Base-by-base conservation (phyloP, 345 rosid species). In the Boechera divaricarpa region DNA sequence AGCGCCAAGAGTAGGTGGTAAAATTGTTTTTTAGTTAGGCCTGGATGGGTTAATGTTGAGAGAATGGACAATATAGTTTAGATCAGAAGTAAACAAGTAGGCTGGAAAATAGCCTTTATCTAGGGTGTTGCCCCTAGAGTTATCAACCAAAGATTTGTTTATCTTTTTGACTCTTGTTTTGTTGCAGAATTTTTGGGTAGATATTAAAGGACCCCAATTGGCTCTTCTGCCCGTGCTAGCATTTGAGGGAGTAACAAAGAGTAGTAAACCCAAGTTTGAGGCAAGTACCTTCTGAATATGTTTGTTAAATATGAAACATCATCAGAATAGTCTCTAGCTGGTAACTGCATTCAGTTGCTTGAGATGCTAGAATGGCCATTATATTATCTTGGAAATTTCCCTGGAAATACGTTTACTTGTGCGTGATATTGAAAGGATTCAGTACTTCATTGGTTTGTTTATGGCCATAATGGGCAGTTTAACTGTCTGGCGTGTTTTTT, bases 111-210 rank as follows among this genome's bases (percentile, higher is more conserved):
- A 32, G 41, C 41, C 1, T 41, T 41, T 41, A 41, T 41, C 13
- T 41, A 41, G 5, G 13, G 44, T 39, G 44, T 41, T 41, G 13
- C 13, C 13, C 1, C 10, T 24, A 62, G 33, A 12, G 0, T 42
- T 28, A 26, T 63, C 35, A 62, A n/a, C 36, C 35, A 44, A 44
- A 24, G 13, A 1, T 63, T 7, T 39, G 33, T 13, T 28, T 36
- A 11, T 38, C 16, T 0, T 63, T 28, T 13, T 26, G 36, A 63
- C 13, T 12, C 5, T 4, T 42, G 53, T 44, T 63, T 42, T 2
- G 8, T 44, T 63, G 68, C 68, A 63, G 68, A 63, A 63, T 15
- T 63, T 18, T 44, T 63, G 53, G 68, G 26, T 63, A 7, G 68
- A 63, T 3, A 44, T 63, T 44, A 63, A 63, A 63, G 68, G 68